These are phyloP conservation scores for Cladosporium sp. DNA, from an alignment of 2,329 filamentous ascomycete genomes.

Conservation along the genomic window DNA sequence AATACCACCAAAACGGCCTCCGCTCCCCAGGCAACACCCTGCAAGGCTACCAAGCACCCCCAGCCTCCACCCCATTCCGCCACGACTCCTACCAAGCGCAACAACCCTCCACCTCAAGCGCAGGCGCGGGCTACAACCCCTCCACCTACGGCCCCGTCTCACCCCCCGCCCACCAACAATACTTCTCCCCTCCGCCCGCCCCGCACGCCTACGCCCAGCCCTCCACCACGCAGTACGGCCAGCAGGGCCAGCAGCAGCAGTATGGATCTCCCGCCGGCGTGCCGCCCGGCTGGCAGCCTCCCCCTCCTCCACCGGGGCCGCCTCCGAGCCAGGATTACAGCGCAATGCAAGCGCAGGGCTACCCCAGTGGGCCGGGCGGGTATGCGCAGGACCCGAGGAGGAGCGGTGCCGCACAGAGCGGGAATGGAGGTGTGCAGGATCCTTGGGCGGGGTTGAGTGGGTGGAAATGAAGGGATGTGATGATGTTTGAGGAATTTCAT, in stretches of 20 bases:
- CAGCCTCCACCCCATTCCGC: constrained; percentile 9
- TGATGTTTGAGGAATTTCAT: no score
- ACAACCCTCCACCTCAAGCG: not conserved
- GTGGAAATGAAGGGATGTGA: constrained; percentile 60
- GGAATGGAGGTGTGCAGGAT: constrained; percentile 41
- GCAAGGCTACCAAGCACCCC: constrained; percentile 12
- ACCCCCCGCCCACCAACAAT: constrained; percentile 56
- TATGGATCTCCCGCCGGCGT: constrained; percentile 35
- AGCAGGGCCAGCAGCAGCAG: constrained; percentile 44
- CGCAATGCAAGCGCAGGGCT: constrained; percentile 31
- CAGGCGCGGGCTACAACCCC: constrained; percentile 41
- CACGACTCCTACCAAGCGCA: constrained; percentile 12
- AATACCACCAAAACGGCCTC: constrained; percentile 30
- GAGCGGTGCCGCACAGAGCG: constrained; percentile 36
- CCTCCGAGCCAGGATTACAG: constrained; percentile 56
- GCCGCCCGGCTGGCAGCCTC: constrained; percentile 62
- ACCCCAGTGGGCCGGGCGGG: constrained; percentile 49
- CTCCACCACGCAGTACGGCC: constrained; percentile 55
- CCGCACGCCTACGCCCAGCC: constrained; percentile 38
- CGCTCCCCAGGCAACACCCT: not conserved
- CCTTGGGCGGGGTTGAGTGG: constrained; percentile 68
- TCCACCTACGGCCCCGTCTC: constrained; percentile 43
- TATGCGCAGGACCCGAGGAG: constrained; percentile 50
- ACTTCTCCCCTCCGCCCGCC: constrained; percentile 46
- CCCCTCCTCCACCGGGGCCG: constrained; percentile 62